These are phyloP conservation scores for Lecanosticta acicola DNA, from an alignment of 2,329 filamentous ascomycete species.

Conservation along the genomic window DNA sequence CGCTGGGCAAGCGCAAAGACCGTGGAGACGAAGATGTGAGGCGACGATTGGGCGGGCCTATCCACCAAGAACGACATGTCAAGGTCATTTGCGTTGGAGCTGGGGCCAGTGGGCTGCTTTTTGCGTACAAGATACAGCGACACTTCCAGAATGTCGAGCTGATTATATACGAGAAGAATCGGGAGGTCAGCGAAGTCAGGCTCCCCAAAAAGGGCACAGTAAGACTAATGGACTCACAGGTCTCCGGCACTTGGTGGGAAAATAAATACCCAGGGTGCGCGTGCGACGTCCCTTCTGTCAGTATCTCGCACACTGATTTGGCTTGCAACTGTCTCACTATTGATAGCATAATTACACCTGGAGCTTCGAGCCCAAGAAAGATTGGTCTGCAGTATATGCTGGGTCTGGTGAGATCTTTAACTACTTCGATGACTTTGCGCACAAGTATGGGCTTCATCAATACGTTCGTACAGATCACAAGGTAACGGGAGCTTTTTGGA, in stretches of 20 bases:
- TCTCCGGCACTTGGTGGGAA: slow-evolving; percentile 4
- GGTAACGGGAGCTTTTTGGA: slow-evolving; percentile 42
- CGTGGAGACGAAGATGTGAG: slow-evolving; percentile 14
- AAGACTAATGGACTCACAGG: background rate
- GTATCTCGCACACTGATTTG: background rate
- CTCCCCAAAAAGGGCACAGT: background rate
- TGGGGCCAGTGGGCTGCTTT: slow-evolving; percentile 43
- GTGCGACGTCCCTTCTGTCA: slow-evolving; percentile 6
- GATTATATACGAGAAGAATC: slow-evolving; percentile 46
- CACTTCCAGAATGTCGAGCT: slow-evolving; percentile 41
- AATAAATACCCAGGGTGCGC: slow-evolving; percentile 11
- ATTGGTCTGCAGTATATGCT: slow-evolving; percentile 32
- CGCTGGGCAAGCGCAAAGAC: slow-evolving; percentile 16
- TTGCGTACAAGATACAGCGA: slow-evolving; percentile 46
- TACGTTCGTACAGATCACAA: slow-evolving; percentile 40
- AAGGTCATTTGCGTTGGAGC: slow-evolving; percentile 42
- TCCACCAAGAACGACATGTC: slow-evolving; percentile 13
- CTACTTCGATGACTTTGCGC: slow-evolving; percentile 26
- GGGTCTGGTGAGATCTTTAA: slow-evolving; percentile 27
- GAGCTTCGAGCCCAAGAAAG: slow-evolving; percentile 27
- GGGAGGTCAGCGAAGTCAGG: background rate
- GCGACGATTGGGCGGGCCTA: slow-evolving; percentile 11
- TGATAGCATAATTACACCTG: slow-evolving; percentile 19
- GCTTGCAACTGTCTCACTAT: too few species aligned
- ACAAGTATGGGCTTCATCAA: slow-evolving; percentile 5